Evolutionary conservation across 73 alveolate genomes (phyloP), one percentile per base, ranked within the genome.

Genomic region (Chromera velia): DNA sequence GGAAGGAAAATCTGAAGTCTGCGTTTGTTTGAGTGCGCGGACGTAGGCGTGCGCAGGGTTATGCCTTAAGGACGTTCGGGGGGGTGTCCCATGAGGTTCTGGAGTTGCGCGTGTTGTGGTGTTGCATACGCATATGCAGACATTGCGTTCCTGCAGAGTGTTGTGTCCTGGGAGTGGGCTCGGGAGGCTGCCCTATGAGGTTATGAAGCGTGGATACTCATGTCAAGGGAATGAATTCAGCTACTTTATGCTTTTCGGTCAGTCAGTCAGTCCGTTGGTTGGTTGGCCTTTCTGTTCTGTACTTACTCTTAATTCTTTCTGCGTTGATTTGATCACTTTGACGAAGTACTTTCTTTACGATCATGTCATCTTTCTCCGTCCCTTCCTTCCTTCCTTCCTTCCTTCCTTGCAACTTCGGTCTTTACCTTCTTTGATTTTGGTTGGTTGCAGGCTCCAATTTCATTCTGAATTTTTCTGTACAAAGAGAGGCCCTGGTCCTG

Each of bases 151-250:
- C 73, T 70, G 91, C 26, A 80, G 91, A 19, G 96, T 94, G n/a
- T 77, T 96, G 64, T 88, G 90, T 46, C 99, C 99, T n/a, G 99
- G 99, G 19, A 85, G 96, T 45, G 99, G 99, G 0, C 82, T 96
- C 30, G 97, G 98, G 10, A 89, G 99, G 84, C 68, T 96, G 62
- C 94, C 96, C 69, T 96, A 90, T 76, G 99, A 96, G 67, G 88
- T 95, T n/a, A 98, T 98, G n/a, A 72, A 90, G 33, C 71, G 74
- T 24, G 99, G 99, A 27, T 96, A 89, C 70, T 87, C 91, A 76
- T 90, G 98, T 0, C 94, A 96, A 80, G 99, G 99, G 55, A 96
- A 94, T 74, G 99, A 96, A 80, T 94, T 96, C 80, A 90, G 98
- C 45, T 96, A 94, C 86, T 93, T 91, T 80, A 96, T 96, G 99